These are phyloP conservation scores for Nephelium lappaceum DNA, from an alignment of 345 rosid species.

Conservation along the genomic window DNA sequence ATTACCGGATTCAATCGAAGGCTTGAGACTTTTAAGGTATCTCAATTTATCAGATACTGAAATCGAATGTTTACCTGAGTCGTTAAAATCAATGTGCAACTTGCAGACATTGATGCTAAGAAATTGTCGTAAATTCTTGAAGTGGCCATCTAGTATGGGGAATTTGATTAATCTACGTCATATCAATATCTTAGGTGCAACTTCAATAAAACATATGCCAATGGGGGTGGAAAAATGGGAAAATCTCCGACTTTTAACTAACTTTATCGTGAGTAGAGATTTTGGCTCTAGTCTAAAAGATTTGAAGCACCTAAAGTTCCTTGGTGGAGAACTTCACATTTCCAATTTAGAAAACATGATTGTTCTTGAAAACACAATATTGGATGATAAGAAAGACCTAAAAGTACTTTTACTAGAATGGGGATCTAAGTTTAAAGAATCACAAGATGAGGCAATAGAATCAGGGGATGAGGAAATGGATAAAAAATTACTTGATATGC, in stretches of 20 bases:
- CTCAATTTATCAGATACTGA: no score
- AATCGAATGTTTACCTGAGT: no score
- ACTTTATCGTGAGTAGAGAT: background rate
- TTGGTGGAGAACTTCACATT: background rate
- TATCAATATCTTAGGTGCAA: slow-evolving; percentile 2
- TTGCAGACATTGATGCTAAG: no score
- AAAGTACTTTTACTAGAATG: background rate
- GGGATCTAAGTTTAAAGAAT: background rate
- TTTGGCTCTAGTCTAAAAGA: background rate
- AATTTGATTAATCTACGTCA: slow-evolving; percentile 1
- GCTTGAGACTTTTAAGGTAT: no score
- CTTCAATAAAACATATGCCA: background rate
- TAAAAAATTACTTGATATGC: background rate
- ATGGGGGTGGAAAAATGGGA: background rate
- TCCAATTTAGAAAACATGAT: background rate
- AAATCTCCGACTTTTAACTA: background rate
- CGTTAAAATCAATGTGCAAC: no score
- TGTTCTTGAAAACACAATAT: background rate
- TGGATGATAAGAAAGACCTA: background rate
- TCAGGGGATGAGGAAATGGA: background rate
- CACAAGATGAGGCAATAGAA: background rate
- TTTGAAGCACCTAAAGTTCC: background rate
- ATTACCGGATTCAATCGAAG: no score
- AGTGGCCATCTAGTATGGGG: slow-evolving; percentile 2
- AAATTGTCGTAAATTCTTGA: no score